Evolutionary conservation across 192 early-diverging fungal genomes (phyloP).

Genomic region (Phlyctochytrium bullatum): DNA sequence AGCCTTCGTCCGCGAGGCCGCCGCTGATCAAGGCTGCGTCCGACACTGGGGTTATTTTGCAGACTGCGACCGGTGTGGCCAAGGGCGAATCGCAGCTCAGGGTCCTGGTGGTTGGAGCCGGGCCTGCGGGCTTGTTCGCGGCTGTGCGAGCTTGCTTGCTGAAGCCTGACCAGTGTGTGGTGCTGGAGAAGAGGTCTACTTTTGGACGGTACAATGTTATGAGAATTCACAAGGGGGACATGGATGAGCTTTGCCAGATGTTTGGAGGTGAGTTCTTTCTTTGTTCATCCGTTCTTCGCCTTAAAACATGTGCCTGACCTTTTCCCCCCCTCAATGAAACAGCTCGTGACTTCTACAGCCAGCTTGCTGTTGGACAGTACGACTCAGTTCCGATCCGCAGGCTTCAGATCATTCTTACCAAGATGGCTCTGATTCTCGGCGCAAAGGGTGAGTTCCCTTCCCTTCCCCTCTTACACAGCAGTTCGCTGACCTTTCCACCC

Average conservation of each 20-base stretch:
- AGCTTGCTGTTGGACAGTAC: background rate
- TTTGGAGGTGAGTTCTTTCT: constrained; percentile 1
- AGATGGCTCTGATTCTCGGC: constrained; percentile 8
- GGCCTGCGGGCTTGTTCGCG: background rate
- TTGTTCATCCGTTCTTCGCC: background rate
- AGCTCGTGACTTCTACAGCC: background rate
- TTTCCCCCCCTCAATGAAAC: too few species aligned
- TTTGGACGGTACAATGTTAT: constrained; percentile 9
- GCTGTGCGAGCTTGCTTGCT: background rate
- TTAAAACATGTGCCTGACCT: background rate
- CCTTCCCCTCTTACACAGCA: background rate
- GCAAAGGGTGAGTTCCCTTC: background rate
- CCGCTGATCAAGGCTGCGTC: background rate
- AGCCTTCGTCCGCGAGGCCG: background rate
- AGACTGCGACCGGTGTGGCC: background rate
- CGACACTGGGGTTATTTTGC: background rate
- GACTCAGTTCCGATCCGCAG: constrained; percentile 6
- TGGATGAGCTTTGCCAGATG: constrained; percentile 9
- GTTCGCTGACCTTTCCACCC: background rate
- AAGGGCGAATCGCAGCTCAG: background rate
- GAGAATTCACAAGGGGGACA: background rate
- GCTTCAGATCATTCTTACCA: constrained; percentile 7
- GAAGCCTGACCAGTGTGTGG: background rate
- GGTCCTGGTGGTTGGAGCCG: background rate
- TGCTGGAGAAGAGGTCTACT: background rate